These are phyloP conservation scores for Zymoseptoria passerinii DNA, from an alignment of 2,329 filamentous ascomycete genomes.

Conservation along the genomic window DNA sequence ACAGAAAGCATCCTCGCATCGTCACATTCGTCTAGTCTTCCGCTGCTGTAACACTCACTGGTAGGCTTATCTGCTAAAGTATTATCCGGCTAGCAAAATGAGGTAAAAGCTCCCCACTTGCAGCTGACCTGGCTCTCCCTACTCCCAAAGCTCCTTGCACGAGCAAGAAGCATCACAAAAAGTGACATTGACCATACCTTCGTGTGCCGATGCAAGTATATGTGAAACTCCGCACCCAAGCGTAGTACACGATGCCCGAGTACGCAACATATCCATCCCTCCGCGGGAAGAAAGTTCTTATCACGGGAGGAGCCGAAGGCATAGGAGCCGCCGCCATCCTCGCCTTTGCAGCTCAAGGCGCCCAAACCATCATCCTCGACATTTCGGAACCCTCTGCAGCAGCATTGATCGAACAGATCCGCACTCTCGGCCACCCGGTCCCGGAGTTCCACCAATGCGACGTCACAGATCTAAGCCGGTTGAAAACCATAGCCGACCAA, in stretches of 20 bases:
- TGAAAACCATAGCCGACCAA: conserved; percentile 40
- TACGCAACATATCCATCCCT: conserved; percentile 33
- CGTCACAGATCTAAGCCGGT: conserved; percentile 44
- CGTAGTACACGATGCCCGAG: conserved; percentile 3
- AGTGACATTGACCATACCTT: background rate
- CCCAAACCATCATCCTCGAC: conserved; percentile 53
- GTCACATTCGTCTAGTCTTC: background rate
- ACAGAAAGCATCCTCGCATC: background rate
- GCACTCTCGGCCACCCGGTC: conserved; percentile 3
- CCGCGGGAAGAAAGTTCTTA: conserved; percentile 50
- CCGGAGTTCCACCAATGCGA: conserved; percentile 37
- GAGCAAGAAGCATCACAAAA: background rate
- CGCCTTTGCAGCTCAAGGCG: conserved; percentile 51
- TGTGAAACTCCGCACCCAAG: too few relatives aligned
- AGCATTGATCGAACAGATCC: conserved; percentile 36
- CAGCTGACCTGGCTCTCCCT: background rate
- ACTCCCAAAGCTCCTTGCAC: background rate
- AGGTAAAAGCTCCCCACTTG: background rate
- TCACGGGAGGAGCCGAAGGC: conserved; percentile 58
- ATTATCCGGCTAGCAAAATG: background rate
- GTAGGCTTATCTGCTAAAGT: background rate
- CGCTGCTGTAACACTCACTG: background rate
- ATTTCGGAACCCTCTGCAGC: conserved; percentile 46
- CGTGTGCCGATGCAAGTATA: background rate
- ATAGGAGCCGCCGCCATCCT: conserved; percentile 54